Evolutionary conservation across 2,329 filamentous ascomycete species (phyloP).

Genomic region (Plectosphaerella plurivora): DNA sequence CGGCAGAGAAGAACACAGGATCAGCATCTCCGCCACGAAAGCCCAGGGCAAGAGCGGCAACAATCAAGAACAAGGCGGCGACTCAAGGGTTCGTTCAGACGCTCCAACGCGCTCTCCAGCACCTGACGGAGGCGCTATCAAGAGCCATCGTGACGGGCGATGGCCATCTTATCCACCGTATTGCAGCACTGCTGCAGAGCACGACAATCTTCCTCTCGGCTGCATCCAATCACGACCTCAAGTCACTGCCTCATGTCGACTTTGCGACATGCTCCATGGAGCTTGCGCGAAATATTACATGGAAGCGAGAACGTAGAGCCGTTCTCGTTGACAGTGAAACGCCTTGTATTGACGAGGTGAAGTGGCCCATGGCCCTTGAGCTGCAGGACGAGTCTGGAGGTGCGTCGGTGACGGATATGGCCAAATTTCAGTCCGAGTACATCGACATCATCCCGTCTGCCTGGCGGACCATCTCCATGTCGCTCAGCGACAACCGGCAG

Average conservation of each 20-base stretch:
- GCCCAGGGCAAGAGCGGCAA: slow-evolving; percentile 5
- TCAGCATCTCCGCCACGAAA: slow-evolving; percentile 31
- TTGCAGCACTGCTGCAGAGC: slow-evolving; percentile 60
- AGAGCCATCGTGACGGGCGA: slow-evolving; percentile 49
- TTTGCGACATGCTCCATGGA: slow-evolving; percentile 64
- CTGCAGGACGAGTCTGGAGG: slow-evolving; percentile 24
- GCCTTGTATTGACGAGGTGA: slow-evolving; percentile 29
- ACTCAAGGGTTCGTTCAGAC: slow-evolving; percentile 49
- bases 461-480: slow-evolving; percentile 85
- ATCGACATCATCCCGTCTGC: slow-evolving; percentile 76
- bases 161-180: slow-evolving; percentile 56
- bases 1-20: slow-evolving; percentile 28
- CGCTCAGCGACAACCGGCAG: slow-evolving; percentile 73
- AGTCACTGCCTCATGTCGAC: slow-evolving; percentile 43
- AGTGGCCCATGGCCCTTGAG: slow-evolving; percentile 15
- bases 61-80: slow-evolving; percentile 7
- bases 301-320: slow-evolving; percentile 57
- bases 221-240: slow-evolving; percentile 43
- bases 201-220: slow-evolving; percentile 64
- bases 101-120: slow-evolving; percentile 61
- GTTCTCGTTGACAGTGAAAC: slow-evolving; percentile 13
- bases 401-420: slow-evolving; percentile 48
- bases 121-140: slow-evolving; percentile 59
- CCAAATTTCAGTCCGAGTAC: slow-evolving; percentile 71
- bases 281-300: slow-evolving; percentile 64